A percentile compares a stretch with the other conserved stretches of the same genome.
phyloP scores from a whole-genome alignment of 1,139 yeast species.

The Magnusiomyces fungicola region DNA sequence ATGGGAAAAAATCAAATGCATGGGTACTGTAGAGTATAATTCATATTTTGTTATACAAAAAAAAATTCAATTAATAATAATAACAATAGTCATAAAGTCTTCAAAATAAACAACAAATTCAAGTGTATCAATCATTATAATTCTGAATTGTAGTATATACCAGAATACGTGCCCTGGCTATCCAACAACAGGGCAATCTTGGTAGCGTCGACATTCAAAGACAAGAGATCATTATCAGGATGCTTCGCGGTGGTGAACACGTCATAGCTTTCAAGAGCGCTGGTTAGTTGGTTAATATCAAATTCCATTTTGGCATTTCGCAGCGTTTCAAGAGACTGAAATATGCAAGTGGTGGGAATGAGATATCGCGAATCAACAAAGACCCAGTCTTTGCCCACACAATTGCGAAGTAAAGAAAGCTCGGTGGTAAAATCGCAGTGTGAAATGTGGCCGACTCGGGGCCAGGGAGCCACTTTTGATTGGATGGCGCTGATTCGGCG shows the following conservation, averaged over 20 bases:
- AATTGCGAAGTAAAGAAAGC: constrained; percentile 20
- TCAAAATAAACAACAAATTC: too few relatives aligned
- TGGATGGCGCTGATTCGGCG: not conserved
- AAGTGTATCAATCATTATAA: too few relatives aligned
- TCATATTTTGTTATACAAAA: too few relatives aligned
- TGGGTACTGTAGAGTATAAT: too few relatives aligned
- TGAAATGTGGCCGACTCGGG: not conserved
- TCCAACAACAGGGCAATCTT: constrained; percentile 2
- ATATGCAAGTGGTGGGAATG: not conserved
- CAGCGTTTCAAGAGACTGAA: not conserved
- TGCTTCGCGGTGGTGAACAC: not conserved
- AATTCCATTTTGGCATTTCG: not conserved
- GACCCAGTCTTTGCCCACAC: constrained; percentile 21
- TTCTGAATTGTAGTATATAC: constrained; percentile 2
- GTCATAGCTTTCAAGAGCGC: not conserved
- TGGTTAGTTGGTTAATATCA: not conserved
- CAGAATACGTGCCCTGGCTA: not conserved
- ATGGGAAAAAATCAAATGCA: too few relatives aligned
- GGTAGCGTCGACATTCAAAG: not conserved
- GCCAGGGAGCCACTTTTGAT: constrained; percentile 6
- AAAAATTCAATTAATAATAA: too few relatives aligned
- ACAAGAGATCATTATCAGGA: not conserved
- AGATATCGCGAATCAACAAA: constrained; percentile 15
- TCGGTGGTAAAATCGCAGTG: constrained; percentile 7
- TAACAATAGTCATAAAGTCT: too few relatives aligned